phyloP scores from a whole-genome alignment of 805 yeast species.

The Peterozyma toletana region DNA sequence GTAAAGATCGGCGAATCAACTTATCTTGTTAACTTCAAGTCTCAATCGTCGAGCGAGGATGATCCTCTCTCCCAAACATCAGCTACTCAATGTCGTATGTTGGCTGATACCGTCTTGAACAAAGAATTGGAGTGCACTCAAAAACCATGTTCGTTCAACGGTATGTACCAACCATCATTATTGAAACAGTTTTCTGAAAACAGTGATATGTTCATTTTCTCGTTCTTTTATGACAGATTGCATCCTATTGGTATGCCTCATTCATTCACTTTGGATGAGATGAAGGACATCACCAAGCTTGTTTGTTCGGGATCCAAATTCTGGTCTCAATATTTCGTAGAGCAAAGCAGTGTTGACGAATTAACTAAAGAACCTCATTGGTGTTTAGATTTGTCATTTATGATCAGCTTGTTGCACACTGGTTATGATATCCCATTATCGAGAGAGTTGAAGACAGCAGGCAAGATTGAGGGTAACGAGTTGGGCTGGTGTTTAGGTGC shows the following conservation, averaged over 20 bases:
- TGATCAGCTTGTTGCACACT: conserved; percentile 84
- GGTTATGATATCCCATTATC: conserved; percentile 92
- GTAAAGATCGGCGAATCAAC: conserved; percentile 42
- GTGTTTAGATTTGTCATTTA: conserved; percentile 90
- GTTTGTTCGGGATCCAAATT: conserved; percentile 80
- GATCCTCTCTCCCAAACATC: conserved; percentile 31
- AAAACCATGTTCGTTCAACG: conserved; percentile 92
- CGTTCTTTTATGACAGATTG: conserved; percentile 93
- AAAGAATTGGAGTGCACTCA: conserved; percentile 71
- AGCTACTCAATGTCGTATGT: conserved; percentile 77
- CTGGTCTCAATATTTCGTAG: conserved; percentile 63
- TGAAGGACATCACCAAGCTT: conserved; percentile 69
- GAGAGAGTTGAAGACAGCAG: conserved; percentile 89
- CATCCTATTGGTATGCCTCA: conserved; percentile 92
- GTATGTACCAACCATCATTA: conserved; percentile 93
- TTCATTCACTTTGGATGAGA: conserved; percentile 78
- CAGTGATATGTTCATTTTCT: conserved; percentile 82
- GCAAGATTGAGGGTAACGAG: conserved; percentile 82
- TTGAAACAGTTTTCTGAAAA: conserved; percentile 63
- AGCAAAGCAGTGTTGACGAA: conserved; percentile 60
- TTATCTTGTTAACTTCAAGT: conserved; percentile 25
- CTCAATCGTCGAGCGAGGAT: conserved; percentile 19
- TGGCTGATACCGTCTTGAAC: conserved; percentile 77
- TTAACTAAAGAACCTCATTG: conserved; percentile 80
- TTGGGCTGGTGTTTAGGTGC: conserved; percentile 99